These are phyloP conservation scores for Cadophora malorum DNA, from an alignment of 2,329 filamentous ascomycete genomes.

Conservation along the genomic window DNA sequence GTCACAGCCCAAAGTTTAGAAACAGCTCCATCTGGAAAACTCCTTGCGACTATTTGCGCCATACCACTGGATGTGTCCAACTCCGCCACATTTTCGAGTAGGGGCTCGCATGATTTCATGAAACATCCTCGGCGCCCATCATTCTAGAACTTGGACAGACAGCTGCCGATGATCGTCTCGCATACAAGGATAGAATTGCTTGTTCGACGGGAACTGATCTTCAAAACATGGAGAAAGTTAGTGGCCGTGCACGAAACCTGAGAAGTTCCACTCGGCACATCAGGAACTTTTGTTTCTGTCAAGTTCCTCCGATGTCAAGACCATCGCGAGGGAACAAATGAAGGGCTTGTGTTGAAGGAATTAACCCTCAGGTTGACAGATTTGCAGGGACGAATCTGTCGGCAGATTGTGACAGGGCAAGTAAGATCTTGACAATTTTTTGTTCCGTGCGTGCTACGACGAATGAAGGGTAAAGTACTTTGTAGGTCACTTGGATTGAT, in stretches of 20 bases:
- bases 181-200: slow-evolving; percentile 14
- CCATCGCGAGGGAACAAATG: neutral
- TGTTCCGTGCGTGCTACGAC: neutral
- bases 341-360: neutral
- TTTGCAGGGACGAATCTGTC: neutral
- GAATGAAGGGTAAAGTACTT: neutral
- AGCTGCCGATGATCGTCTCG: slow-evolving; percentile 1
- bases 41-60: slow-evolving; percentile 7
- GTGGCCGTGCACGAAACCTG: slow-evolving; percentile 13
- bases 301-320: slow-evolving; percentile 7
- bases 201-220: slow-evolving; percentile 5
- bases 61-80: slow-evolving; percentile 3
- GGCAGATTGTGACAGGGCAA: neutral
- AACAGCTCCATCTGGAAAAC: slow-evolving; percentile 1
- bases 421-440: neutral
- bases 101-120: slow-evolving; percentile 7
- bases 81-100: neutral
- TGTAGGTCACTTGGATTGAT: neutral
- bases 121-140: slow-evolving; percentile 5
- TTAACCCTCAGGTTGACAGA: neutral
- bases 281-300: slow-evolving; percentile 8
- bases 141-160: neutral
- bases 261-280: slow-evolving; percentile 8
- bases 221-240: slow-evolving; percentile 9
- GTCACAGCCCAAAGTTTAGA: slow-evolving; percentile 12